Evolutionary conservation across 1,284 basidiomycete genomes (phyloP).

Genomic region (Moniliophthora roreri): DNA sequence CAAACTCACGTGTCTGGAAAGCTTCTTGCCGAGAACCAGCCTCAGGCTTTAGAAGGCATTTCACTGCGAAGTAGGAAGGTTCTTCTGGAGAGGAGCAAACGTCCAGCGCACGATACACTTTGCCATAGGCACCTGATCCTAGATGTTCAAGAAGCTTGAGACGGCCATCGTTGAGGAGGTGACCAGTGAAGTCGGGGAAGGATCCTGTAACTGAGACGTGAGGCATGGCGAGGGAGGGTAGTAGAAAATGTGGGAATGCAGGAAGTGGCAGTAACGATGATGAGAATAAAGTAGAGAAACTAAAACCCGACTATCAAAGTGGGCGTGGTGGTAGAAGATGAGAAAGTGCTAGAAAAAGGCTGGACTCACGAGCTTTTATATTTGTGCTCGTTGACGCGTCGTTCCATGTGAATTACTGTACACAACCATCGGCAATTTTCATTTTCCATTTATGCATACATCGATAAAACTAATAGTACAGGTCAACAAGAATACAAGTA

Average conservation of each 20-base stretch:
- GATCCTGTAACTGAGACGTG: constrained; percentile 31
- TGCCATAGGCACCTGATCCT: constrained; percentile 79
- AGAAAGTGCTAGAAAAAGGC: neutral
- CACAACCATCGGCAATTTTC: too few species aligned
- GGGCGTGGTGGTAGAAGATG: constrained; percentile 3
- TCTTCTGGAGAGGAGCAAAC: constrained; percentile 32
- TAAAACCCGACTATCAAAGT: constrained; percentile 13
- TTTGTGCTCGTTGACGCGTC: too few species aligned
- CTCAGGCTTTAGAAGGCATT: constrained; percentile 31
- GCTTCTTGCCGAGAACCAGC: constrained; percentile 14
- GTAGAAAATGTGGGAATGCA: constrained; percentile 16
- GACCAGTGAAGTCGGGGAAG: constrained; percentile 51
- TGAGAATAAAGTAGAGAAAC: constrained; percentile 16
- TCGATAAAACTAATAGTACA: too few species aligned
- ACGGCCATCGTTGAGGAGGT: constrained; percentile 50
- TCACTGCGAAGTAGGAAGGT: constrained; percentile 65
- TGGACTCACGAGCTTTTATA: too few species aligned
- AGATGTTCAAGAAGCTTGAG: constrained; percentile 66
- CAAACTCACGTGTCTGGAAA: constrained; percentile 28
- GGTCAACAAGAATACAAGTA: neutral
- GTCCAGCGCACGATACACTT: constrained; percentile 76
- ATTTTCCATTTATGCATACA: too few species aligned
- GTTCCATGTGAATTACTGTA: too few species aligned
- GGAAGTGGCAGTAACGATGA: too few species aligned
- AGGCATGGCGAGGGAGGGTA: constrained; percentile 30